Evolutionary conservation across 768 basidiomycete genomes (phyloP).

Genomic region (Vararia minispora): DNA sequence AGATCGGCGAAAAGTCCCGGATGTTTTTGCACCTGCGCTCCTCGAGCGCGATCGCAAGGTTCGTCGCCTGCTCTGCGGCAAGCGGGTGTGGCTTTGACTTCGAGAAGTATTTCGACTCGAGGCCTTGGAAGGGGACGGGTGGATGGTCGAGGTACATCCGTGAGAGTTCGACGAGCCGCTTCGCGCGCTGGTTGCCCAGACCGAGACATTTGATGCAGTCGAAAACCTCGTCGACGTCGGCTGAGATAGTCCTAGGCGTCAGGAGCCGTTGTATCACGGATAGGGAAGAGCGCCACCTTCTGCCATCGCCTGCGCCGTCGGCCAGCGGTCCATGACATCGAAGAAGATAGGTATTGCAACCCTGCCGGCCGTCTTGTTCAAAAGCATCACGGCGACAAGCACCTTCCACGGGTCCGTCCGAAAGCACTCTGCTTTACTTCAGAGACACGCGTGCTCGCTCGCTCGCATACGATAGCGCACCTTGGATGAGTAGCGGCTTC

Average conservation of each 20-base stretch:
- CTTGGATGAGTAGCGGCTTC: conserved; percentile 21
- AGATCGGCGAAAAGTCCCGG: conserved; percentile 34
- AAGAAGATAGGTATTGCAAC: conserved; percentile 57
- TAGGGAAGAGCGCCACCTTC: conserved; percentile 29
- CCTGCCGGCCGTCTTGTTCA: conserved; percentile 61
- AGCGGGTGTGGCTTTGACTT: not conserved
- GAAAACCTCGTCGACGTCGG: conserved; percentile 31
- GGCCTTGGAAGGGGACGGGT: conserved; percentile 22
- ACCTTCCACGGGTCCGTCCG: conserved; percentile 57
- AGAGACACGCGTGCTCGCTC: not conserved
- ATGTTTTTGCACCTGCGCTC: too few species aligned
- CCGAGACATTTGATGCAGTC: conserved; percentile 43
- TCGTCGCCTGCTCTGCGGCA: not conserved
- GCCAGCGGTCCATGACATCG: conserved; percentile 44
- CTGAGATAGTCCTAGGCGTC: conserved; percentile 20
- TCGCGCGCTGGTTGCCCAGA: conserved; percentile 43
- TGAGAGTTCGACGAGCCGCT: conserved; percentile 45
- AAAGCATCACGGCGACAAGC: conserved; percentile 51
- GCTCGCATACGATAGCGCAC: conserved; percentile 4
- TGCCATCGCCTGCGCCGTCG: conserved; percentile 41
- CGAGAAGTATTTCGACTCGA: conserved; percentile 20
- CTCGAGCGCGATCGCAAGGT: too few species aligned
- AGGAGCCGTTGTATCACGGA: not conserved
- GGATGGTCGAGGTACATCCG: conserved; percentile 36
- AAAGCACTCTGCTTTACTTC: conserved; percentile 30